phyloP scores from a whole-genome alignment of 495 filamentous ascomycete species.

The Umbilicaria muhlenbergii region DNA sequence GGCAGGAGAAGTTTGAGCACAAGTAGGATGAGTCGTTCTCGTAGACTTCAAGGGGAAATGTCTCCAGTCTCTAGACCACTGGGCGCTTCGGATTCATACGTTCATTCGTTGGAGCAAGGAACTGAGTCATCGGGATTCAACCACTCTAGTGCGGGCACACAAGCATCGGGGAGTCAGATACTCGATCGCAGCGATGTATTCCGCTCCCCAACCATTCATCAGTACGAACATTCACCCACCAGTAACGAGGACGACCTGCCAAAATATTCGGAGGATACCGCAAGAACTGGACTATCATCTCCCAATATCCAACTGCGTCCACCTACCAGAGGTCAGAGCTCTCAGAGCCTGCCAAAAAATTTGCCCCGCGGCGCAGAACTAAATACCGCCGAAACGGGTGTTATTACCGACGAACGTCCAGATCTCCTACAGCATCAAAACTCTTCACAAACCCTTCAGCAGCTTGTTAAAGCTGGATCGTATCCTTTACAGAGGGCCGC shows the following conservation, averaged over 20 bases:
- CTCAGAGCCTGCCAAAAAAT: constrained; percentile 2
- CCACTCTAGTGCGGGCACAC: constrained; percentile 60
- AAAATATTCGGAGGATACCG: constrained; percentile 28
- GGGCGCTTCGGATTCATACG: constrained; percentile 62
- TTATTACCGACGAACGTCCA: neutral
- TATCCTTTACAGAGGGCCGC: constrained; percentile 80
- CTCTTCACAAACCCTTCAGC: constrained; percentile 47
- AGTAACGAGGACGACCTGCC: constrained; percentile 14
- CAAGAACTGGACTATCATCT: constrained; percentile 13
- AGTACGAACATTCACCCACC: constrained; percentile 20
- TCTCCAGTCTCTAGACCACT: constrained; percentile 32
- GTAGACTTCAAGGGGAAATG: constrained; percentile 17
- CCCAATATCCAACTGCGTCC: constrained; percentile 5
- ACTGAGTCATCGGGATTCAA: constrained; percentile 52
- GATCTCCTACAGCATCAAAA: constrained; percentile 13
- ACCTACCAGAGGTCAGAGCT: constrained; percentile 5
- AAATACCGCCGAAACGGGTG: neutral
- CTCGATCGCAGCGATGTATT: constrained; percentile 78
- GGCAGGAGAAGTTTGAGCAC: constrained; percentile 43
- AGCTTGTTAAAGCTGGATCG: constrained; percentile 54
- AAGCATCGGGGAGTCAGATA: constrained; percentile 78
- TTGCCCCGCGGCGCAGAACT: neutral
- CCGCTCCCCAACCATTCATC: constrained; percentile 59
- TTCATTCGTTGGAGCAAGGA: constrained; percentile 53
- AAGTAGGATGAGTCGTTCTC: constrained; percentile 31